These are phyloP conservation scores for Leptomonas pyrrhocoris DNA, from an alignment of 208 protist genomes.

Conservation along the genomic window DNA sequence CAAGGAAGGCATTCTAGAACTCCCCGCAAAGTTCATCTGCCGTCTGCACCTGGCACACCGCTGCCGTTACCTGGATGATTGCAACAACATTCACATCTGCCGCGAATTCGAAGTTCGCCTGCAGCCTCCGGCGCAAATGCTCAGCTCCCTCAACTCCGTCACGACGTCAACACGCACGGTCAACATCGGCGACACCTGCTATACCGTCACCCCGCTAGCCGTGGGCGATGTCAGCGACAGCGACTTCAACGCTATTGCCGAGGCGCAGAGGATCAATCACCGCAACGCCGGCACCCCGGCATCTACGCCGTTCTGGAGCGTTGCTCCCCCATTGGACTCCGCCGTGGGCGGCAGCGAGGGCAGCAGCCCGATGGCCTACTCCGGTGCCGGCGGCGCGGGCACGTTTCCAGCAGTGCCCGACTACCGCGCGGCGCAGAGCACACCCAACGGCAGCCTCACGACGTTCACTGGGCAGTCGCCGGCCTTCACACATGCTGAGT, in stretches of 20 bases:
- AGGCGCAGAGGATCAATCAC: slow-evolving; percentile 50
- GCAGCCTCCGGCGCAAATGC: slow-evolving; percentile 73
- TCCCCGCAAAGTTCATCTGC: slow-evolving; percentile 86
- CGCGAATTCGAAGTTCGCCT: slow-evolving; percentile 81
- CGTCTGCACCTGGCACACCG: slow-evolving; percentile 85
- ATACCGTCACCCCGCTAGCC: slow-evolving; percentile 66
- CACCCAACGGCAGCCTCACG: slow-evolving; percentile 21
- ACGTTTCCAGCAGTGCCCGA: slow-evolving; percentile 40
- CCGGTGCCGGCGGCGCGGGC: slow-evolving; percentile 13
- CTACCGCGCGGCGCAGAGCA: slow-evolving; percentile 26
- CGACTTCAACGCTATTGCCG: slow-evolving; percentile 66
- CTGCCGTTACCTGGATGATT: slow-evolving; percentile 91
- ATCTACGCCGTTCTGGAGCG: slow-evolving; percentile 14
- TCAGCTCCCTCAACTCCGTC: slow-evolving; percentile 51
- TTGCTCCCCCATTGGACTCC: slow-evolving; percentile 22
- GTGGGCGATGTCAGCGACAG: slow-evolving; percentile 76
- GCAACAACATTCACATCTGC: slow-evolving; percentile 93
- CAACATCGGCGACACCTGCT: slow-evolving; percentile 75
- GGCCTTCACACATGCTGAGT: slow-evolving; percentile 23
- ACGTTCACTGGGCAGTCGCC: slow-evolving; percentile 19
- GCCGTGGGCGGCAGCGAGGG: slow-evolving; percentile 17
- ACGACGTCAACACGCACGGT: slow-evolving; percentile 63
- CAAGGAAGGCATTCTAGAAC: slow-evolving; percentile 55
- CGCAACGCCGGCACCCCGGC: slow-evolving; percentile 26
- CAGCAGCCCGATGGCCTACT: slow-evolving; percentile 31